Conservation (phyloP, 495 filamentous ascomycete species). For the Viridothelium virens region DNA sequence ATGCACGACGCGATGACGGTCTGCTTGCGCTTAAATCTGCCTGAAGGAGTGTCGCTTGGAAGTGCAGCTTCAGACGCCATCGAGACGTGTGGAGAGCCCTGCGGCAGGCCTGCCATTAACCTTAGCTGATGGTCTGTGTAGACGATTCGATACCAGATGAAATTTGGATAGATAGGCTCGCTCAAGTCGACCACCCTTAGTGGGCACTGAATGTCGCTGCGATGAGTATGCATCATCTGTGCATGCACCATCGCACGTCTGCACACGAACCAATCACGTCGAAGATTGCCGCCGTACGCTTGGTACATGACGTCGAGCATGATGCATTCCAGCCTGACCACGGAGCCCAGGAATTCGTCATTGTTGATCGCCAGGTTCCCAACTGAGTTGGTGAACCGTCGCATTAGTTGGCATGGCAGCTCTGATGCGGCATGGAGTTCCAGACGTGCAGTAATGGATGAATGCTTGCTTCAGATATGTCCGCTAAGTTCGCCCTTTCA, state of each 20-base stretch:
- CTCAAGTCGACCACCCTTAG: background rate
- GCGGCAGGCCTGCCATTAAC: conserved; percentile 21
- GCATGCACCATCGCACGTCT: conserved; percentile 30
- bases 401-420: conserved; percentile 19
- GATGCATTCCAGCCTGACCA: conserved; percentile 20
- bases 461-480: background rate
- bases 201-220: conserved; percentile 12
- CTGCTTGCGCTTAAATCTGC: conserved; percentile 33
- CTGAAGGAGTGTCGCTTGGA: conserved; percentile 22
- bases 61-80: conserved; percentile 19
- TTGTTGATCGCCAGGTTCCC: conserved; percentile 15
- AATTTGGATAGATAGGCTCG: conserved; percentile 8
- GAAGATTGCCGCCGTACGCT: conserved; percentile 17
- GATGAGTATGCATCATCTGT: conserved; percentile 42
- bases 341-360: conserved; percentile 19
- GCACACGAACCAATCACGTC: conserved; percentile 17
- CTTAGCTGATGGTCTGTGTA: conserved; percentile 14
- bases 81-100: conserved; percentile 19
- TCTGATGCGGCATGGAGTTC: conserved; percentile 18
- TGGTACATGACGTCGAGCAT: conserved; percentile 19
- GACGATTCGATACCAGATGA: conserved; percentile 3
- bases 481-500: background rate
- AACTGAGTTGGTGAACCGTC: conserved; percentile 1
- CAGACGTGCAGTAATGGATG: background rate
- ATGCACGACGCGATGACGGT: conserved; percentile 28